Base-by-base conservation (phyloP, 169 alveolate genomes). In the Eimeria praecox region DNA sequence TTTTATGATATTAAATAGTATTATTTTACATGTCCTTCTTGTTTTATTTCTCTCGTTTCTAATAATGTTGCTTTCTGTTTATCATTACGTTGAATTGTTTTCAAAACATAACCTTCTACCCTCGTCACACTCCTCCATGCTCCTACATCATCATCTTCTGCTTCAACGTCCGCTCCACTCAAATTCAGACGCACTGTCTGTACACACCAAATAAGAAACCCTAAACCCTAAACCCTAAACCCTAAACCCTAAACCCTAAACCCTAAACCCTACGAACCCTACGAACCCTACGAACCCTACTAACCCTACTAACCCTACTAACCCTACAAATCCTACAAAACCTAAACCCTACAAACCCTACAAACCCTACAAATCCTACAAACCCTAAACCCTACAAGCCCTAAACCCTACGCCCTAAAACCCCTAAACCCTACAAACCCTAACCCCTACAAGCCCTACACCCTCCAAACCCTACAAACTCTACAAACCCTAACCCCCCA, bases 171-270 rank as follows among this genome's bases (percentile, higher is more conserved):
- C 12, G 52, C 35, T 18, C 95, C 95, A 27, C 71, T 9, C 38
- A 87, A 83, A 40, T 87, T 87, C n/a, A 87, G 83, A 33, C 66
- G 80, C 82, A 87, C 73, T 10, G 94, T 87, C 94, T 87, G 83
- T 38, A 33, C 46, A 59, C 77, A 8, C 30, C 77, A 66, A 49
- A 49, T 49, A 8, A 8, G 20, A 64, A 64, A 64, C 75, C 75
- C 75, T 64, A 64, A 64, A 64, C 75, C 75, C 75, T 64, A 64
- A 64, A 64, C 75, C 75, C 75, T 64, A 64, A 64, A 64, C 75
- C 75, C 75, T 64, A 64, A 64, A 64, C 80, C 80, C 80, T 20
- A 69, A 69, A 69, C 80, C 80, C 80, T 69, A 69, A 69, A 69
- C 80, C 80, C 80, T 69, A 69, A 69, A 69, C 80, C 46, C 80